These are phyloP conservation scores for Odontarrhena argentea DNA, from an alignment of 345 rosid species.

Conservation along the genomic window DNA sequence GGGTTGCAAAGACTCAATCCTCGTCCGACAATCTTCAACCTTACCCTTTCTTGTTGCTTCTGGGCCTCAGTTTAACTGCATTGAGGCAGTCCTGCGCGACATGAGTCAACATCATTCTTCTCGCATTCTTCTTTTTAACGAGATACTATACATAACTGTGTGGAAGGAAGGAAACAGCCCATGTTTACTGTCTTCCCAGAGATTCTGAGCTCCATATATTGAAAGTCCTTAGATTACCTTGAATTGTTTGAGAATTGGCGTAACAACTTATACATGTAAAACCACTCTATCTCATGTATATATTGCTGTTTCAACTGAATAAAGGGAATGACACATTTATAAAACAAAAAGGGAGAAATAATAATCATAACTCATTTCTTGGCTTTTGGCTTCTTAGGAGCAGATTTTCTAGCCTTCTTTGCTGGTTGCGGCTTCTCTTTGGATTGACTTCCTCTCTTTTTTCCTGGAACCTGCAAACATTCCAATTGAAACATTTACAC, in stretches of 20 bases:
- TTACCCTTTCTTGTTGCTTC: constrained; percentile 37
- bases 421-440: constrained; percentile 66
- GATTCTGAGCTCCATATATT: constrained; percentile 11
- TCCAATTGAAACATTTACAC: background rate
- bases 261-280: constrained; percentile 31
- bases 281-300: constrained; percentile 21
- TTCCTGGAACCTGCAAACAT: constrained; percentile 53
- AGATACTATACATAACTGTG: background rate
- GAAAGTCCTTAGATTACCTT: constrained; percentile 10
- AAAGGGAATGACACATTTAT: background rate
- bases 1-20: constrained; percentile 48
- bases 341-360: background rate
- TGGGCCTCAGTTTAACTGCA: constrained; percentile 43
- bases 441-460: constrained; percentile 58
- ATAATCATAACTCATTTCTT: constrained; percentile 44
- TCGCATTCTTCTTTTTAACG: constrained; percentile 11
- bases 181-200: constrained; percentile 1
- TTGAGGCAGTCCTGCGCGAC: constrained; percentile 20
- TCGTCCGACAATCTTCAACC: constrained; percentile 50
- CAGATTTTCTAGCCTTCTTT: constrained; percentile 53
- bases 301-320: constrained; percentile 18
- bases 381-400: constrained; percentile 42
- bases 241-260: constrained; percentile 17
- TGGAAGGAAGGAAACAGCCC: background rate
- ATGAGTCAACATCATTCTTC: constrained; percentile 23